A percentile compares a stretch with the other conserved stretches of the same genome.
Conservation (phyloP, 2,329 filamentous ascomycete species). For the Aspergillus sojae region DNA sequence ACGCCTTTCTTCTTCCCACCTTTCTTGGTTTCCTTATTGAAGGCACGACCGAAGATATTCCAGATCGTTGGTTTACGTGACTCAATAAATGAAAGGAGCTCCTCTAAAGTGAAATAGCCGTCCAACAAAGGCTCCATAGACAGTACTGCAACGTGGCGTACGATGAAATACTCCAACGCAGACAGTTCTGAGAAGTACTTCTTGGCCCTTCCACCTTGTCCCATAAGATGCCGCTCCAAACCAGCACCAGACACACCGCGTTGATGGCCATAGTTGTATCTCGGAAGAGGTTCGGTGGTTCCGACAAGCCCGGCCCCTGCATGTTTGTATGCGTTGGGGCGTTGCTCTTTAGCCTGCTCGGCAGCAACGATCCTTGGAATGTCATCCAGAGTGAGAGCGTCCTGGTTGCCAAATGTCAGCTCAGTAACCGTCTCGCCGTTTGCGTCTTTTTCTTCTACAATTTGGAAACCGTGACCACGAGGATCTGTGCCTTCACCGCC, state of each 20-base stretch:
- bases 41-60: slow-evolving; percentile 97
- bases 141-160: slow-evolving; percentile 89
- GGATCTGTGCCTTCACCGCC: slow-evolving; percentile 61
- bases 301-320: slow-evolving; percentile 70
- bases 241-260: slow-evolving; percentile 63
- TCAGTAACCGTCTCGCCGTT: slow-evolving; percentile 72
- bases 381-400: slow-evolving; percentile 91
- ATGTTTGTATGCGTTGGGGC: slow-evolving; percentile 77
- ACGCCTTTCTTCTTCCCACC: slow-evolving; percentile 87
- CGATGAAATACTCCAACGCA: slow-evolving; percentile 94
- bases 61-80: slow-evolving; percentile 92
- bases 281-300: slow-evolving; percentile 62
- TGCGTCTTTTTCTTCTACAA: slow-evolving; percentile 75
- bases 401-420: slow-evolving; percentile 84
- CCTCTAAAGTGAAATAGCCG: slow-evolving; percentile 88
- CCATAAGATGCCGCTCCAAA: slow-evolving; percentile 49
- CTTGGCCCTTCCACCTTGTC: slow-evolving; percentile 63
- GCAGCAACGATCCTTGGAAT: slow-evolving; percentile 95
- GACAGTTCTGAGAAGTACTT: slow-evolving; percentile 96
- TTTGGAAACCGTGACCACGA: slow-evolving; percentile 67
- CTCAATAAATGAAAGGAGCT: slow-evolving; percentile 89
- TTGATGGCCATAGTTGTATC: slow-evolving; percentile 70
- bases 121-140: slow-evolving; percentile 93
- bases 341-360: slow-evolving; percentile 89
- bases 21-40: slow-evolving; percentile 76